Evolutionary conservation across 257 asterid species (phyloP).

Genomic region (Leonotis leonurus): DNA sequence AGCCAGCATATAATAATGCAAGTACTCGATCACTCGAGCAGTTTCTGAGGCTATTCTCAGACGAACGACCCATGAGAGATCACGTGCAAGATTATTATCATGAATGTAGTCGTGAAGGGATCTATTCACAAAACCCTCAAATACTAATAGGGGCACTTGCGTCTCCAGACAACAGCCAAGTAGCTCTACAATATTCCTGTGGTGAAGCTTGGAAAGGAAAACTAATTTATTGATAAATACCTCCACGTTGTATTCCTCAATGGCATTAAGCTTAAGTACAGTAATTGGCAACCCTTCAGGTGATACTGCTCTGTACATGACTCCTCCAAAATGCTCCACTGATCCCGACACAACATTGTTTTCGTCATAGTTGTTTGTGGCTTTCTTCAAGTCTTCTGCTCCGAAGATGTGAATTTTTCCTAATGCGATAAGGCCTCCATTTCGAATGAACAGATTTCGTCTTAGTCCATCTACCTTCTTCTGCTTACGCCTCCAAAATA

Average conservation of each 20-base stretch:
- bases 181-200: conserved; percentile 21
- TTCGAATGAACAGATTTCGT: conserved; percentile 3
- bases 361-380: conserved; percentile 20
- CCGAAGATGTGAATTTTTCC: not conserved
- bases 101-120: conserved; percentile 16
- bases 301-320: not conserved
- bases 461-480: conserved; percentile 16
- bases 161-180: conserved; percentile 31
- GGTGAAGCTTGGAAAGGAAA: conserved; percentile 9
- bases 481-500: conserved; percentile 13
- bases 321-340: not conserved
- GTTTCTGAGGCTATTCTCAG: conserved; percentile 13
- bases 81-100: conserved; percentile 10
- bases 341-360: not conserved
- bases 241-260: conserved; percentile 1
- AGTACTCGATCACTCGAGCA: conserved; percentile 7
- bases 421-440: conserved; percentile 12
- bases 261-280: not conserved
- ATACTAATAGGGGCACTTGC: conserved; percentile 15
- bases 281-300: not conserved
- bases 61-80: conserved; percentile 22
- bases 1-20: conserved; percentile 1
- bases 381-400: conserved; percentile 22
- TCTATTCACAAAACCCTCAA: not conserved
- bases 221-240: conserved; percentile 9